Percentiles rank a stretch among this genome's conserved stretches.
Evolutionary conservation across 2,329 filamentous ascomycete genomes (phyloP).

Genomic region (Fusarium pseudonygamai): DNA sequence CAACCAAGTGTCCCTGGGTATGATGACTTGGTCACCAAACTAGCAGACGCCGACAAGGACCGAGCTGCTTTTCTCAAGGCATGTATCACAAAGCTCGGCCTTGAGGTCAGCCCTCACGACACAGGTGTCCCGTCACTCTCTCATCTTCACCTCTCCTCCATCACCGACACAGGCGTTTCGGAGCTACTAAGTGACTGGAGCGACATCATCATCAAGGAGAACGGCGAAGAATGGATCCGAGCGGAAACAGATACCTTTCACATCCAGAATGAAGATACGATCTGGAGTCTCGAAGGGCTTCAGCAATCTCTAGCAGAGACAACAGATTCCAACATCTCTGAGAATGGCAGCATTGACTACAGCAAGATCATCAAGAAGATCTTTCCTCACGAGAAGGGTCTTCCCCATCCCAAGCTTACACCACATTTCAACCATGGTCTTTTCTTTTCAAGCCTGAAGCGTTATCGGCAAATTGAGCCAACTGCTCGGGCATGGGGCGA

Average conservation of each 20-base stretch:
- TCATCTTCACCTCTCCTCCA: slow-evolving; percentile 80
- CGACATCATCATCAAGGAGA: slow-evolving; percentile 72
- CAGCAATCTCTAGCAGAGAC: slow-evolving; percentile 59
- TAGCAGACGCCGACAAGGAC: slow-evolving; percentile 74
- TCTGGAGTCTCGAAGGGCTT: slow-evolving; percentile 66
- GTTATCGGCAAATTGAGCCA: slow-evolving; percentile 68
- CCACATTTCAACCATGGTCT: slow-evolving; percentile 86
- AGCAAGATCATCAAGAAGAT: slow-evolving; percentile 77
- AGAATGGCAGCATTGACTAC: slow-evolving; percentile 74
- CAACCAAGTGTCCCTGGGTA: slow-evolving; percentile 76
- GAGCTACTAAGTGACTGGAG: slow-evolving; percentile 73
- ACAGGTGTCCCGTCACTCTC: slow-evolving; percentile 81
- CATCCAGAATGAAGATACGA: slow-evolving; percentile 72
- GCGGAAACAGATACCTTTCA: slow-evolving; percentile 86
- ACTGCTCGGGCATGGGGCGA: slow-evolving; percentile 77
- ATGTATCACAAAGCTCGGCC: slow-evolving; percentile 80
- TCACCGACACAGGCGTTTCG: slow-evolving; percentile 70
- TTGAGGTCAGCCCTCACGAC: slow-evolving; percentile 78
- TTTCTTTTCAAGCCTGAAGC: slow-evolving; percentile 76
- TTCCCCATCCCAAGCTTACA: slow-evolving; percentile 77
- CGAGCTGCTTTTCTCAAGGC: slow-evolving; percentile 81
- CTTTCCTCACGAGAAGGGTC: slow-evolving; percentile 72
- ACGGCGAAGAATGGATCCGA: slow-evolving; percentile 76
- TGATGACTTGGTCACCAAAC: slow-evolving; percentile 70
- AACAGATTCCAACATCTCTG: slow-evolving; percentile 42